Base-by-base conservation (phyloP, 371 early-diverging fungal species). In the Mucor plumbeus region DNA sequence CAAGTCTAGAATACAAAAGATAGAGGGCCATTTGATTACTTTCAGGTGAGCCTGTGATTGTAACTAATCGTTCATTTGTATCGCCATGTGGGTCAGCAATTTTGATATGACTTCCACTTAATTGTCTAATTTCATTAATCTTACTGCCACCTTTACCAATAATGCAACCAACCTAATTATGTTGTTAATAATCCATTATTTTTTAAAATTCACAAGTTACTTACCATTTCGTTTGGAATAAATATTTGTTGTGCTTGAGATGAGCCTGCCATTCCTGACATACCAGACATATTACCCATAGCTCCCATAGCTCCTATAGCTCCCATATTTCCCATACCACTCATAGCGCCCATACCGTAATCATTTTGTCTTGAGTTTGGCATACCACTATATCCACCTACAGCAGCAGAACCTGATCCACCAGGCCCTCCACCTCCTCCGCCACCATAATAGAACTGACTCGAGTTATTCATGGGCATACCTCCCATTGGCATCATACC, bases 131-230 rank as follows among this genome's bases (percentile, higher is more conserved):
- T 67, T 93, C 93, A 70, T 92, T 94, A 72, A 94, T 94, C 75
- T 90, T 91, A 38, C 81, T 82, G n/a, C 95, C 95, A 2, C 90
- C 90, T 72, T 92, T 93, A 69, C 95, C 95, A 77, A 95, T 95
- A 57, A 95, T 88, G 59, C 90, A 88, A 9, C 95, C 95, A 31
- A 94, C 83, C 83, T 82, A 68, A 1, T 17, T 14, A 1, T 14
- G 9, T 14, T 56, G 13, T 58, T 34, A 47, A 65, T 41, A 44
- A n/a, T 14, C 33, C 53, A 48, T 53, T 17, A 13, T 7, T 21
- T 33, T 39, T 54, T 43, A 44, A 1, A 41, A 4, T 15, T 0
- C 5, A 17, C 7, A 44, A 19, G 43, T 38, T 11, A 60, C 41
- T 68, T 71, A 82, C 94, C 90, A 93, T 89, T 61, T 93, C 92